Conservation (phyloP, 176 grass and related monocot species). For the Musa itinerans region DNA sequence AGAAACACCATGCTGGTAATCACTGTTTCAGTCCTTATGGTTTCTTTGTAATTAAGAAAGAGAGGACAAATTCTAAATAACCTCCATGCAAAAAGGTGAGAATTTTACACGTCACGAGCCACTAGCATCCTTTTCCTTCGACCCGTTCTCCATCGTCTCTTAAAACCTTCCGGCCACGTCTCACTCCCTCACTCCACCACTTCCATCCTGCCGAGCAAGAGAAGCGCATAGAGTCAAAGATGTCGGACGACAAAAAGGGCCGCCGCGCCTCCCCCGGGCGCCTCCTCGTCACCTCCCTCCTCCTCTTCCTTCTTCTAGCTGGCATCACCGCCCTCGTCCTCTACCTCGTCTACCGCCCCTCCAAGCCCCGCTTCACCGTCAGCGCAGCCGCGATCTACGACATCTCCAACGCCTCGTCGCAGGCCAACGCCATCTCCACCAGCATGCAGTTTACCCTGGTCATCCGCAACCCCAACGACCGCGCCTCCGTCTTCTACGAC, state of each 20-base stretch:
- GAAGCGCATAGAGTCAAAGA: not conserved
- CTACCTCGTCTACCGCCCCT: constrained; percentile 53
- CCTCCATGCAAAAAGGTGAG: too few species aligned
- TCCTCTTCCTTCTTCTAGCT: constrained; percentile 14
- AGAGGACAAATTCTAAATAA: too few species aligned
- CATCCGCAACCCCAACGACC: constrained; percentile 72
- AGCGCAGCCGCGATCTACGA: constrained; percentile 34
- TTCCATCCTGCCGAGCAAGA: too few species aligned
- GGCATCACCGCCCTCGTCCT: constrained; percentile 22
- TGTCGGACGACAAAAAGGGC: too few species aligned
- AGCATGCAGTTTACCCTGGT: constrained; percentile 51
- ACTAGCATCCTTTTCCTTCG: too few species aligned
- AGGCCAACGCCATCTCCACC: constrained; percentile 22
- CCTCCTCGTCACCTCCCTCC: constrained; percentile 7
- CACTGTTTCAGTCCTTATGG: too few species aligned
- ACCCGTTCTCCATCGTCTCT: too few species aligned
- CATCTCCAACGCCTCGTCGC: constrained; percentile 15
- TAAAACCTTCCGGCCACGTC: not conserved
- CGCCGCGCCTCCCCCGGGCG: not conserved
- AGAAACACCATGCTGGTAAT: too few species aligned
- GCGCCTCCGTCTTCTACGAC: constrained; percentile 40
- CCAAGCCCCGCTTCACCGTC: constrained; percentile 47
- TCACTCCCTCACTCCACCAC: not conserved
- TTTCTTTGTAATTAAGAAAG: too few species aligned
- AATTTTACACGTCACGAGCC: too few species aligned